Conservation (phyloP, 805 yeast genomes). For the Brettanomyces custersianus region DNA sequence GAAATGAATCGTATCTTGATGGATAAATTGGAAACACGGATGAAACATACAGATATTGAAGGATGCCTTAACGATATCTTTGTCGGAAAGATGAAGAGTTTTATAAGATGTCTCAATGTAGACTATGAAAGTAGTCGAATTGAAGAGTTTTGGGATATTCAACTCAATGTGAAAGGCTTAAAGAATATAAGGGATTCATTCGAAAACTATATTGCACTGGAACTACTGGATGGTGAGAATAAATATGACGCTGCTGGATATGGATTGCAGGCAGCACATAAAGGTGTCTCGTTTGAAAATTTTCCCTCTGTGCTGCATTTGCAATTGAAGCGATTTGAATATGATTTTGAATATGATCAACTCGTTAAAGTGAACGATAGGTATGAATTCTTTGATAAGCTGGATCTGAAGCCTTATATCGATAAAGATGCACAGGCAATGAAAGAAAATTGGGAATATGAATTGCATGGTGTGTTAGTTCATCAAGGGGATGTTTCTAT, state of each 20-base stretch:
- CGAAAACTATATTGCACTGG: slow-evolving; percentile 79
- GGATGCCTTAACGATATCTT: slow-evolving; percentile 70
- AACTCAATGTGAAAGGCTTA: slow-evolving; percentile 83
- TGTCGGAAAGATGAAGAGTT: slow-evolving; percentile 96
- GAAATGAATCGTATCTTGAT: slow-evolving; percentile 90
- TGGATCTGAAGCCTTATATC: slow-evolving; percentile 73
- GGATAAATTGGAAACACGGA: slow-evolving; percentile 85
- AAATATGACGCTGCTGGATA: slow-evolving; percentile 85
- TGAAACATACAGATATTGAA: slow-evolving; percentile 82
- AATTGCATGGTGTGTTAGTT: slow-evolving; percentile 86
- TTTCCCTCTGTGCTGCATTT: slow-evolving; percentile 91
- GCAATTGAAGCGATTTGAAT: slow-evolving; percentile 90
- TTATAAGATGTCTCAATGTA: slow-evolving; percentile 84
- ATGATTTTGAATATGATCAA: slow-evolving; percentile 81
- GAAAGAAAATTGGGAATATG: slow-evolving; percentile 64
- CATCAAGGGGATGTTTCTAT: slow-evolving; percentile 94
- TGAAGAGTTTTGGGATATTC: slow-evolving; percentile 98
- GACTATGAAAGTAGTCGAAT: slow-evolving; percentile 85
- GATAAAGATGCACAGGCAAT: slow-evolving; percentile 43
- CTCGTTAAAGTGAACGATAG: slow-evolving; percentile 88
- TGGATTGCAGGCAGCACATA: slow-evolving; percentile 93
- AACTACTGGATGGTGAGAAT: slow-evolving; percentile 87
- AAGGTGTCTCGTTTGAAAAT: slow-evolving; percentile 85
- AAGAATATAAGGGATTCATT: slow-evolving; percentile 66
- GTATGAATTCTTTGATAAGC: slow-evolving; percentile 76